These are phyloP conservation scores for Isoetes engelmannii DNA, from an alignment of 83 land plant species.

Conservation along the genomic window DNA sequence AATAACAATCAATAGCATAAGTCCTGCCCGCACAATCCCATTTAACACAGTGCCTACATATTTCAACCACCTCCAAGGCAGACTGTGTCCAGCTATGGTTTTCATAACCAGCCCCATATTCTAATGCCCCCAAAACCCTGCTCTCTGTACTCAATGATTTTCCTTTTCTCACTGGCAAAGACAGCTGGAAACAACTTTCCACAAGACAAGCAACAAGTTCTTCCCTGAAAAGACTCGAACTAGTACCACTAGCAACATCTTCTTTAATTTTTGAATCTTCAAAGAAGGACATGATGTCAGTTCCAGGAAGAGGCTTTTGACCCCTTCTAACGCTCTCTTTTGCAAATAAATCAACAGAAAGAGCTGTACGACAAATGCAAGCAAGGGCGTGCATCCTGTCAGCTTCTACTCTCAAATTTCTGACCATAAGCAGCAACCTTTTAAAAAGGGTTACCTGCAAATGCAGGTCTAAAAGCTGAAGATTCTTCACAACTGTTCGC, in stretches of 20 bases:
- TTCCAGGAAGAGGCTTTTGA: slow-evolving; percentile 85
- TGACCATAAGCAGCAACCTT: slow-evolving; percentile 92
- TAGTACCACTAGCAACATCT: slow-evolving; percentile 65
- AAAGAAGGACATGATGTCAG: slow-evolving; percentile 91
- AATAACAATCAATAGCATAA: slow-evolving; percentile 98
- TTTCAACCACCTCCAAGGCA: slow-evolving; percentile 95
- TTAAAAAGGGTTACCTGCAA: slow-evolving; percentile 92
- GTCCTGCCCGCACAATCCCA: slow-evolving; percentile 98
- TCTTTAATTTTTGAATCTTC: slow-evolving; percentile 81
- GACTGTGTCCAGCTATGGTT: slow-evolving; percentile 97
- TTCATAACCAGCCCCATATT: slow-evolving; percentile 96
- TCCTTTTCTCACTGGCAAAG: slow-evolving; percentile 81
- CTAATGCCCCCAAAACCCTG: slow-evolving; percentile 95
- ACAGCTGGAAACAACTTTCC: slow-evolving; percentile 97
- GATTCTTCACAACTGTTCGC: slow-evolving; percentile 81
- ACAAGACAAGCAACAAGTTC: slow-evolving; percentile 94
- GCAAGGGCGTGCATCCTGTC: slow-evolving; percentile 99
- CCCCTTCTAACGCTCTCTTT: slow-evolving; percentile 94
- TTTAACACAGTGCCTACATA: slow-evolving; percentile 91
- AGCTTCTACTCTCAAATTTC: slow-evolving; percentile 94
- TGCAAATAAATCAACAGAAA: slow-evolving; percentile 96
- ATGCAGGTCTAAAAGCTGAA: slow-evolving; percentile 84
- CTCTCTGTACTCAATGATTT: slow-evolving; percentile 80
- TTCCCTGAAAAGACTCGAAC: slow-evolving; percentile 83
- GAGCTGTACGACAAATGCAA: slow-evolving; percentile 95